phyloP scores from a whole-genome alignment of 2,329 filamentous ascomycete species.

The Fusarium sp. region DNA sequence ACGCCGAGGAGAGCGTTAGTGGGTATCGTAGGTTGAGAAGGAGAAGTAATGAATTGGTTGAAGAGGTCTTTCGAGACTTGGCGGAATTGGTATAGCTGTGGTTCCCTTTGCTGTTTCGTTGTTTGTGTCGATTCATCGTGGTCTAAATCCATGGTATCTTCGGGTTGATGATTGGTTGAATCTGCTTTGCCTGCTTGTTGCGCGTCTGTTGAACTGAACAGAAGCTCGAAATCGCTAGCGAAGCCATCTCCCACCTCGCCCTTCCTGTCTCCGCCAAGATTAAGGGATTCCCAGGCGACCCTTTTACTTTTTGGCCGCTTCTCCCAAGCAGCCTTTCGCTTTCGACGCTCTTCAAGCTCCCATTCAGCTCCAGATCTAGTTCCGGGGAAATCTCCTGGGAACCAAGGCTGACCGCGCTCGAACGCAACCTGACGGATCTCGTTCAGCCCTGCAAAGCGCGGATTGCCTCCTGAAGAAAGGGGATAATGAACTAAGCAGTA shows the following conservation, averaged over 20 bases:
- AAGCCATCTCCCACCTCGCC: constrained; percentile 89
- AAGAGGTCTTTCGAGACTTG: constrained; percentile 53
- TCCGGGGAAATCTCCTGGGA: constrained; percentile 86
- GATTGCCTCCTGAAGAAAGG: constrained; percentile 83
- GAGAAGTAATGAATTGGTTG: constrained; percentile 45
- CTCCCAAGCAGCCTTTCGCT: constrained; percentile 84
- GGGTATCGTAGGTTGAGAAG: constrained; percentile 47
- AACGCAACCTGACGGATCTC: constrained; percentile 86
- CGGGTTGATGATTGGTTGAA: constrained; percentile 37
- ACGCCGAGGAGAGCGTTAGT: constrained; percentile 69
- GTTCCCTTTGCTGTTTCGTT: constrained; percentile 3
- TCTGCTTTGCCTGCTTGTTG: constrained; percentile 24
- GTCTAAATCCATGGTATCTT: constrained; percentile 55
- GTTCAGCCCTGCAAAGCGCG: constrained; percentile 84
- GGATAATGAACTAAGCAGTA: constrained; percentile 87
- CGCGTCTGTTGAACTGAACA: constrained; percentile 63
- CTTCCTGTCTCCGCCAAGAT: constrained; percentile 79
- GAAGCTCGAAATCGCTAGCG: constrained; percentile 84
- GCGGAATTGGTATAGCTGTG: constrained; percentile 39
- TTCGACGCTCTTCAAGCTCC: constrained; percentile 77
- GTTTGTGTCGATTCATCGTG: constrained; percentile 16
- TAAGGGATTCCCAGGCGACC: constrained; percentile 79
- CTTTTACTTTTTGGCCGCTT: constrained; percentile 86
- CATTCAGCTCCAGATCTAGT: constrained; percentile 84
- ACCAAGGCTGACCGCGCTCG: constrained; percentile 84